Evolutionary conservation across 164 flowering plant species (phyloP), one percentile per base, ranked within the genome.

Genomic region (Macadamia integrifolia): DNA sequence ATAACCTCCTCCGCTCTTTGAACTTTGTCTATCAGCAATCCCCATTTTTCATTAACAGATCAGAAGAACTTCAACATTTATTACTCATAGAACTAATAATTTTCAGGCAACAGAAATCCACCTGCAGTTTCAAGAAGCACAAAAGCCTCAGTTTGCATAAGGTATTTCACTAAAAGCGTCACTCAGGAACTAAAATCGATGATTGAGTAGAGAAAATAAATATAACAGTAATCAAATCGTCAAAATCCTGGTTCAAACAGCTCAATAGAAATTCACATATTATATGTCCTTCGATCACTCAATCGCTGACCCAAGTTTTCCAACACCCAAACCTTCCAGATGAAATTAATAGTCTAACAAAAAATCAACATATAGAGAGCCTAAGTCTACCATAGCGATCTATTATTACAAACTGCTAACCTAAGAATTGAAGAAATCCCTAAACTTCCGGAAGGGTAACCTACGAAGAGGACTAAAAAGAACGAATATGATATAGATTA

Each of bases 1-100:
- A 81, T 88, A 86, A 23, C 88, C 77, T 72, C 84, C 87, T 43
- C 88, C 86, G 58, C 72, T 69, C 73, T 82, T 90, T 9, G 85
- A 78, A 64, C 81, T 70, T 70, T 84, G 87, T 75, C 78, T 90
- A 49, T 90, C 90, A 23, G 23, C 23, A 56, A 69, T 72, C 43
- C 86, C 87, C 92, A 90, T 88, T 65, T 63, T n/a, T 58, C 58
- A 72, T 44, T 57, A 57, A 67, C 58, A 65, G 52, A 42, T 40
- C 61, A 71, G 66, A 10, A 66, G 50, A 30, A 43, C 43, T 14
- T 43, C 10, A 1, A 60, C 18, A 50, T 29, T 4, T 30, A 65
- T 8, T 49, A n/a, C 44, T 53, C 18, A 35, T 35, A 48, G 5
- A 35, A 35, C 3, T 35, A 35, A 2, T 5, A 0, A 42, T 62